These are phyloP conservation scores for Nakazawaea laoshanensis DNA, from an alignment of 805 yeast genomes.

Conservation along the genomic window DNA sequence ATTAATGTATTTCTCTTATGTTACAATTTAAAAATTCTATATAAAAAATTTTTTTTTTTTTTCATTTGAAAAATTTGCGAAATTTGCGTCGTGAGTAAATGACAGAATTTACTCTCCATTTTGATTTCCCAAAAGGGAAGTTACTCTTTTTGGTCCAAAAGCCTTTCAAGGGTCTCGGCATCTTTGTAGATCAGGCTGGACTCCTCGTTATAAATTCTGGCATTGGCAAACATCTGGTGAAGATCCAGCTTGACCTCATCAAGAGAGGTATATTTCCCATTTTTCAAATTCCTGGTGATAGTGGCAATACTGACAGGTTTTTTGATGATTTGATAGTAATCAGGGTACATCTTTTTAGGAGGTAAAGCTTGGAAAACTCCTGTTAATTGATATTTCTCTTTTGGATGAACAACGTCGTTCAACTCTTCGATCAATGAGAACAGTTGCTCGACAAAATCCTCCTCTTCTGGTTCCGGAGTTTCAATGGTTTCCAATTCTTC, in stretches of 20 bases:
- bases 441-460: constrained; percentile 8
- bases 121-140: not conserved
- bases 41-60: constrained; percentile 1
- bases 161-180: constrained; percentile 37
- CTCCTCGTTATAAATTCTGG: constrained; percentile 61
- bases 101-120: constrained; percentile 3
- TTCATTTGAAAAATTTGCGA: not conserved
- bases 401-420: constrained; percentile 31
- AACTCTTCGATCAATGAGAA: constrained; percentile 34
- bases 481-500: constrained; percentile 18
- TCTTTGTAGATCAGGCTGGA: constrained; percentile 57
- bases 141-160: not conserved
- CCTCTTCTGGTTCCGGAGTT: constrained; percentile 10
- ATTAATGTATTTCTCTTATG: not conserved
- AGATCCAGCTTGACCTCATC: constrained; percentile 44
- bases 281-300: constrained; percentile 39
- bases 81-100: constrained; percentile 2
- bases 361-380: constrained; percentile 68
- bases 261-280: constrained; percentile 24
- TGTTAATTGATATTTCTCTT: constrained; percentile 34
- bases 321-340: constrained; percentile 62
- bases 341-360: constrained; percentile 68
- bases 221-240: constrained; percentile 53
- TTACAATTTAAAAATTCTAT: not conserved
- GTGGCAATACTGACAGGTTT: constrained; percentile 53